Base-by-base conservation (phyloP, 106 monocot genomes). In the Dioscorea alata region DNA sequence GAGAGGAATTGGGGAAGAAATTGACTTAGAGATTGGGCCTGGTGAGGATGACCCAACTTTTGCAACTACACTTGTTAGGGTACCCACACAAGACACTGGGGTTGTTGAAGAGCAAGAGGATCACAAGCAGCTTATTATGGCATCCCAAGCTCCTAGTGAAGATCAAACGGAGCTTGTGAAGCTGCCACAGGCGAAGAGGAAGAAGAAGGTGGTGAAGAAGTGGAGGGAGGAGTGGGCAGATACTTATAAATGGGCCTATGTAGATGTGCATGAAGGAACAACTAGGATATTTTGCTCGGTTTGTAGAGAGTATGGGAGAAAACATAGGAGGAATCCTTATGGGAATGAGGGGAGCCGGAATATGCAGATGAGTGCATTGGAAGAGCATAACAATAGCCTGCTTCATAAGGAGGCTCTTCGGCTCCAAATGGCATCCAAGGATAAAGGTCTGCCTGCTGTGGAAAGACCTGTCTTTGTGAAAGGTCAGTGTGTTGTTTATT, bases 181-280 rank as follows among this genome's bases (percentile, higher is more conserved):
- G 79, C 58, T 85, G 69, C 69, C 85, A 12, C 89, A 83, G 23
- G 49, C 60, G 20, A 99, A 93, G 75, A 90, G 83, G 78, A 99
- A 99, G 90, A 92, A 93, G 81, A 99, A 99, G 63, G 99, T 99
- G 50, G 93, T 99, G 75, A 99, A 99, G 85, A 99, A 99, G 66
- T 99, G 99, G 99, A 79, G 99, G 74, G 99, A 99, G 59, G 99
- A 99, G 81, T 99, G 99, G 99, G 92, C 99, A 14, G 99, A 99
- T 33, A 99, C 99, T 0, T 93, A 99, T 65, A 99, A 93, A 59
- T 99, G 99, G 99, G 99, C 99, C 24, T 93, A 93, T 71, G 93
- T 99, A 2, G 93, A 84, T 66, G 75, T 76, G 16, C 72, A 88
- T 70, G 99, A 99, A 21, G 85, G 90, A 54, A 99, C 90, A 23